These are phyloP conservation scores for Botryosphaeria agaves DNA, from an alignment of 2,329 filamentous ascomycete species.

Conservation along the genomic window DNA sequence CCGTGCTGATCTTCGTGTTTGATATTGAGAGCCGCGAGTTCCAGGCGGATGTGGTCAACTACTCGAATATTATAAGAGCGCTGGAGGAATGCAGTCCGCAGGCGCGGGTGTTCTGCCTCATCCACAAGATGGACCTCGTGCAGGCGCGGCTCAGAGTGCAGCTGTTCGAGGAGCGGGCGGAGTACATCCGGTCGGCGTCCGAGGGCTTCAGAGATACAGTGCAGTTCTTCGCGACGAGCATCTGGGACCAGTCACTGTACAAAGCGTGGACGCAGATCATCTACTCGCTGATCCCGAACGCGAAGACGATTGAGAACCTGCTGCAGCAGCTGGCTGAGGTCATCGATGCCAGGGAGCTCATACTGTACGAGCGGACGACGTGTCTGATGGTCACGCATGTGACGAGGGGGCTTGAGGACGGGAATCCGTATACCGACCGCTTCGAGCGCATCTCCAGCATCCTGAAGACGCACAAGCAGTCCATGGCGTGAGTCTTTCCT, in stretches of 20 bases:
- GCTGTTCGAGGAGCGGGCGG: slow-evolving; percentile 71
- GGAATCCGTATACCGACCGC: slow-evolving; percentile 81
- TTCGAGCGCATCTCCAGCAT: slow-evolving; percentile 95
- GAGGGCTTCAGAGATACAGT: slow-evolving; percentile 41
- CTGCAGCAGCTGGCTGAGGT: slow-evolving; percentile 66
- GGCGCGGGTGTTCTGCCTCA: slow-evolving; percentile 81
- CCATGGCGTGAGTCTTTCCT: slow-evolving; percentile 29
- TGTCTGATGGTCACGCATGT: slow-evolving; percentile 94
- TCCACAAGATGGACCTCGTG: slow-evolving; percentile 98
- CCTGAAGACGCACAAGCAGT: slow-evolving; percentile 96
- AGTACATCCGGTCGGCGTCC: slow-evolving; percentile 60
- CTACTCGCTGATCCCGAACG: slow-evolving; percentile 91
- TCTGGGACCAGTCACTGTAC: slow-evolving; percentile 97
- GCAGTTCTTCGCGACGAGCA: slow-evolving; percentile 84
- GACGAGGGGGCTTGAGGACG: slow-evolving; percentile 52
- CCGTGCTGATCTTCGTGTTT: slow-evolving; percentile 97
- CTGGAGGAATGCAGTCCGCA: slow-evolving; percentile 66
- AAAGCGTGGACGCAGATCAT: slow-evolving; percentile 98
- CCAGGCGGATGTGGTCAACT: slow-evolving; percentile 81
- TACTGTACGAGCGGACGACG: slow-evolving; percentile 88
- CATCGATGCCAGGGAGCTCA: slow-evolving; percentile 82
- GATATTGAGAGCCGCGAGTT: slow-evolving; percentile 95
- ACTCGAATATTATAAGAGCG: slow-evolving; percentile 76
- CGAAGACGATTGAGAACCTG: slow-evolving; percentile 73
- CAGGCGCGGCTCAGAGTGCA: slow-evolving; percentile 60